phyloP scores from a whole-genome alignment of 805 yeast genomes.

The Kregervanrija delftensis region DNA sequence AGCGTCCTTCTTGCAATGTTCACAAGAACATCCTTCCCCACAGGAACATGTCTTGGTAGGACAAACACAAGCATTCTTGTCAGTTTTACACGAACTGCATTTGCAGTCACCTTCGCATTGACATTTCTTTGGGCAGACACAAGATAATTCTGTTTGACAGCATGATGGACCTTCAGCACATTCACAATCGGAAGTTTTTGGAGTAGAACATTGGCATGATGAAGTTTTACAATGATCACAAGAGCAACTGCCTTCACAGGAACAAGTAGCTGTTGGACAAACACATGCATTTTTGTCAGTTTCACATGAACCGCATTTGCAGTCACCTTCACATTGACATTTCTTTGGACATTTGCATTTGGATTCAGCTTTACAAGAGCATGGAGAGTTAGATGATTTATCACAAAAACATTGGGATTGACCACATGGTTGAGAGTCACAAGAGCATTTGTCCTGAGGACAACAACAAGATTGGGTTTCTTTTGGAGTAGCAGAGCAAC shows the following conservation, averaged over 20 bases:
- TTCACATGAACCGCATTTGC: conserved; percentile 8
- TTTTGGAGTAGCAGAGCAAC: no score
- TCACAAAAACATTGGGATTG: no score
- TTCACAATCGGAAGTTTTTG: no score
- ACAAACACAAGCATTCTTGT: conserved; percentile 7
- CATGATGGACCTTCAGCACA: no score
- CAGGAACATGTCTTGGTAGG: conserved; percentile 7
- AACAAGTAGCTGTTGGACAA: conserved; percentile 7
- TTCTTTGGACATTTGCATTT: conserved; percentile 9
- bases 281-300: conserved; percentile 5
- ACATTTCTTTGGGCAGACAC: conserved; percentile 10
- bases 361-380: background rate
- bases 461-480: no score
- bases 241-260: conserved; percentile 6
- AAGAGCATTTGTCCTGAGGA: no score
- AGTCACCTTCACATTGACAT: conserved; percentile 8
- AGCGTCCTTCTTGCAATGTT: conserved; percentile 1
- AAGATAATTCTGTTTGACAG: background rate
- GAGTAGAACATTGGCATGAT: conserved; percentile 1
- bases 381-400: no score
- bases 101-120: conserved; percentile 8
- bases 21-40: conserved; percentile 5
- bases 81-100: conserved; percentile 7
- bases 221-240: conserved; percentile 4
- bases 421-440: no score